Conservation (phyloP, 2,329 filamentous ascomycete species). For the Fusarium sp. region DNA sequence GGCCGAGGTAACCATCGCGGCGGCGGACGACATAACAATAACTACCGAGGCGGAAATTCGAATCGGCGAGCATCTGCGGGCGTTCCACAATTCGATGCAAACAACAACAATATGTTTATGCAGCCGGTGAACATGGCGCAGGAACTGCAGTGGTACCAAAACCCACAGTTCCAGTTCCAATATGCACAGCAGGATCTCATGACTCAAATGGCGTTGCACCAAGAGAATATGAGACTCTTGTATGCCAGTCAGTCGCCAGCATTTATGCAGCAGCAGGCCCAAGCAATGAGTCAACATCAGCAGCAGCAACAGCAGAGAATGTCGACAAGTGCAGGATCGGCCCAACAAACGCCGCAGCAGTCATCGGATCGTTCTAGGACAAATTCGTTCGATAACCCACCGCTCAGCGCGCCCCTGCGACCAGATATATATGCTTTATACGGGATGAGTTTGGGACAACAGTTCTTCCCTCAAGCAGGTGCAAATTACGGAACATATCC, state of each 20-base stretch:
- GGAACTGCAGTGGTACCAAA: conserved; percentile 63
- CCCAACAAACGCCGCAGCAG: conserved; percentile 49
- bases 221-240: conserved; percentile 53
- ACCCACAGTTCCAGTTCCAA: conserved; percentile 55
- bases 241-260: conserved; percentile 50
- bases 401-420: conserved; percentile 67
- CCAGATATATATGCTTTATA: conserved; percentile 68
- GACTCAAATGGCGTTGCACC: conserved; percentile 56
- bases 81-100: conserved; percentile 62
- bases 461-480: conserved; percentile 60
- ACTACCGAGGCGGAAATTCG: conserved; percentile 57
- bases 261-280: conserved; percentile 49
- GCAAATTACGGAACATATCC: conserved; percentile 64
- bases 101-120: conserved; percentile 54
- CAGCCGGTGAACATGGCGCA: conserved; percentile 58
- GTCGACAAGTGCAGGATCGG: conserved; percentile 31
- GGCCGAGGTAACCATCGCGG: conserved; percentile 62
- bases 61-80: conserved; percentile 66
- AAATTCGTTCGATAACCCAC: conserved; percentile 71
- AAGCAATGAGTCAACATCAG: conserved; percentile 51
- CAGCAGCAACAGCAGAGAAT: conserved; percentile 50
- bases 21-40: conserved; percentile 60
- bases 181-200: conserved; percentile 55
- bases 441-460: conserved; percentile 54
- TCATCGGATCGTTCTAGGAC: conserved; percentile 66